Conservation (phyloP, 2,329 filamentous ascomycete genomes). For the Venturia carpophila region DNA sequence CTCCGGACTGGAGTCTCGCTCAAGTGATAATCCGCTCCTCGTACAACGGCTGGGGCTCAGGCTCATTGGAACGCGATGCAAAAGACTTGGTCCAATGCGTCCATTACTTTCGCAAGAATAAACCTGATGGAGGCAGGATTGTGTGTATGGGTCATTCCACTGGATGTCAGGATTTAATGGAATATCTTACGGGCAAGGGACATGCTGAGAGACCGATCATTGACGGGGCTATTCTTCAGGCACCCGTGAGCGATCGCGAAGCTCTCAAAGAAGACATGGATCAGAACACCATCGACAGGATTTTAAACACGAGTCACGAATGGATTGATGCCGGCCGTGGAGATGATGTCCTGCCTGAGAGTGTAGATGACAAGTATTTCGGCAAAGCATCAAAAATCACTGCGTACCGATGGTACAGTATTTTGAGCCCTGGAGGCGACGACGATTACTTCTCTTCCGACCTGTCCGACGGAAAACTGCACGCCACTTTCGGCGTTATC, state of each 20-base stretch:
- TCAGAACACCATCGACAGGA: slow-evolving; percentile 31
- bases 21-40: slow-evolving; percentile 45
- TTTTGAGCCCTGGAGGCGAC: slow-evolving; percentile 54
- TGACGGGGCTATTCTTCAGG: slow-evolving; percentile 73
- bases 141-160: slow-evolving; percentile 64
- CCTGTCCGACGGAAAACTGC: slow-evolving; percentile 51
- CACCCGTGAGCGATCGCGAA: slow-evolving; percentile 70
- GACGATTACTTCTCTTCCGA: slow-evolving; percentile 89
- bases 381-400: slow-evolving; percentile 35
- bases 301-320: slow-evolving; percentile 43
- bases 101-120: slow-evolving; percentile 37
- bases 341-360: slow-evolving; percentile 47
- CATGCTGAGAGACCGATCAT: slow-evolving; percentile 42
- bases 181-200: slow-evolving; percentile 41
- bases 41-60: slow-evolving; percentile 48
- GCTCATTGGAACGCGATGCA: slow-evolving; percentile 46
- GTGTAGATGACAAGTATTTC: slow-evolving; percentile 26
- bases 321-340: slow-evolving; percentile 50
- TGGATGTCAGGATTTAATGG: slow-evolving; percentile 60
- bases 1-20: slow-evolving; percentile 46
- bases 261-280: slow-evolving; percentile 43
- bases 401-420: slow-evolving; percentile 51
- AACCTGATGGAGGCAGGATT: slow-evolving; percentile 42
- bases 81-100: slow-evolving; percentile 47
- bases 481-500: slow-evolving; percentile 58